phyloP scores from a whole-genome alignment of 31 red algal genomes.

The Odonthalia washingtoniensis region DNA sequence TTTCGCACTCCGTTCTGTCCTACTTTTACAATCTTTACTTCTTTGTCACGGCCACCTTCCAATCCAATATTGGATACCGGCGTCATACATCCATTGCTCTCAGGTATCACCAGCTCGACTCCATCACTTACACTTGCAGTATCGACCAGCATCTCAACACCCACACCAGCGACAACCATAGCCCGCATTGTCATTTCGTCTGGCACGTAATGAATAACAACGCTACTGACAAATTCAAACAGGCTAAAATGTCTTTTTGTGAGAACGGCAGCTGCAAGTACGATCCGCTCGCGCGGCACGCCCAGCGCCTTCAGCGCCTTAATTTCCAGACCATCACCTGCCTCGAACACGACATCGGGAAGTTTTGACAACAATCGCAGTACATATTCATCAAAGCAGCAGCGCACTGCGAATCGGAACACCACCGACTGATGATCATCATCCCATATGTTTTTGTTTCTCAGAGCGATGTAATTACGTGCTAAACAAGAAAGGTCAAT shows the following conservation, averaged over 20 bases:
- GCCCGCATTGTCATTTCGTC: not conserved
- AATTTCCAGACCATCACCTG: conserved; percentile 21
- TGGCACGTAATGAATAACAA: not conserved
- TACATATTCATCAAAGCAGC: conserved; percentile 51
- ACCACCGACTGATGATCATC: not conserved
- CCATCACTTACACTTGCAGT: not conserved
- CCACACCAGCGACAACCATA: not conserved
- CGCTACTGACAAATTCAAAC: not conserved
- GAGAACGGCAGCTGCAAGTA: conserved; percentile 31
- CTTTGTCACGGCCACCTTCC: too few relatives aligned
- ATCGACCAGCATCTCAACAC: conserved; percentile 30
- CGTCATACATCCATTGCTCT: not conserved
- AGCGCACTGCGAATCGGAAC: conserved; percentile 62
- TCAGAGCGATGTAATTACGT: not conserved
- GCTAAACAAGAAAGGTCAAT: not conserved
- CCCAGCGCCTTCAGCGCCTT: conserved; percentile 36
- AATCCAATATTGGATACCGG: too few relatives aligned
- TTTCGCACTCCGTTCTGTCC: too few relatives aligned
- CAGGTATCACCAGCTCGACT: not conserved
- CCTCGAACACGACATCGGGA: conserved; percentile 37
- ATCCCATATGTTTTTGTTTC: not conserved
- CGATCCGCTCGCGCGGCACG: conserved; percentile 44
- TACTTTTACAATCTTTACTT: too few relatives aligned
- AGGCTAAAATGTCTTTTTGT: not conserved
- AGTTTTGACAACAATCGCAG: conserved; percentile 34